Conservation (phyloP, 2,329 filamentous ascomycete species). For the Oidium heveae region DNA sequence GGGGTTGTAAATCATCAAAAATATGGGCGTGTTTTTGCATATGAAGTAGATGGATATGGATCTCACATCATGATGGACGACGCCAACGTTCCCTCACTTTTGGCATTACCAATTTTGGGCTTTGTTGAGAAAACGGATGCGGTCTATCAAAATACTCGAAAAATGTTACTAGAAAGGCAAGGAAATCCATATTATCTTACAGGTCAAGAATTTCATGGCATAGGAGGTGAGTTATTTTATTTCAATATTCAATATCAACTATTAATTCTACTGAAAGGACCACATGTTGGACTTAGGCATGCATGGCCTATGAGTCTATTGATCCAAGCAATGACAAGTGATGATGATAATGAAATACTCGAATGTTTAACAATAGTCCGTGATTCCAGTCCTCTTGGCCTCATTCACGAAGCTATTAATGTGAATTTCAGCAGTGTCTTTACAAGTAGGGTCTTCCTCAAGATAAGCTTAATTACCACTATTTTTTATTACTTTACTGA, state of each 20-base stretch:
- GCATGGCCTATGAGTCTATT: slow-evolving; percentile 95
- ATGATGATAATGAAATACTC: slow-evolving; percentile 60
- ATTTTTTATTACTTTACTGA: background rate
- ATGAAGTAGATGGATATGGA: slow-evolving; percentile 71
- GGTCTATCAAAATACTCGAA: slow-evolving; percentile 71
- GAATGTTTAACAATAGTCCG: slow-evolving; percentile 51
- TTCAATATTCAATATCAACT: background rate
- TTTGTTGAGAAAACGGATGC: slow-evolving; percentile 39
- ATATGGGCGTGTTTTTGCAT: slow-evolving; percentile 61
- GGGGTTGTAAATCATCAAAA: slow-evolving; percentile 53
- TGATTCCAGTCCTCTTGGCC: slow-evolving; percentile 45
- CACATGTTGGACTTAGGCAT: slow-evolving; percentile 57
- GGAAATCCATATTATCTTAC: slow-evolving; percentile 68
- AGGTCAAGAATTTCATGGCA: slow-evolving; percentile 57
- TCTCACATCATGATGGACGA: slow-evolving; percentile 71
- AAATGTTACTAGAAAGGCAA: slow-evolving; percentile 23
- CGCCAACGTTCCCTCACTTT: slow-evolving; percentile 60
- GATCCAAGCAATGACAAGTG: slow-evolving; percentile 70
- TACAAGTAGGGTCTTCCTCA: slow-evolving; percentile 26
- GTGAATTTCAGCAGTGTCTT: slow-evolving; percentile 46
- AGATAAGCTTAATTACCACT: background rate
- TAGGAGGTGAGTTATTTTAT: slow-evolving; percentile 40
- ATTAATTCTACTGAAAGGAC: slow-evolving; percentile 17
- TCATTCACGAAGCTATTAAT: slow-evolving; percentile 82
- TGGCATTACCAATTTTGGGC: slow-evolving; percentile 55